A percentile compares a stretch with the other conserved stretches of the same genome.
phyloP scores from a whole-genome alignment of 805 yeast species.

The Candida dajiaensis region DNA sequence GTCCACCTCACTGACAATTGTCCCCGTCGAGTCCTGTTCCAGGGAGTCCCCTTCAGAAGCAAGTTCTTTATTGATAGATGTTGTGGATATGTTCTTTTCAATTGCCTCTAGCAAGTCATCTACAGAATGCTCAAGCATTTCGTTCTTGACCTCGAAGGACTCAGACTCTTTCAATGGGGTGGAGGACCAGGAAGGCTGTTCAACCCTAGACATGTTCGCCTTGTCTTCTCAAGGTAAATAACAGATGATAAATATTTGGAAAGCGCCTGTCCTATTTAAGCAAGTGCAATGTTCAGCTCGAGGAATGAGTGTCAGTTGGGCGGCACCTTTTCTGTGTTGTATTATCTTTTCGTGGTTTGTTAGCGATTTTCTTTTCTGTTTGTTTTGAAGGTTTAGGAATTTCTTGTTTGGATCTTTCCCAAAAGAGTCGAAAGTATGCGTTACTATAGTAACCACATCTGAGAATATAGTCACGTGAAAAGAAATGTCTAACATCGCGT shows the following conservation, averaged over 20 bases:
- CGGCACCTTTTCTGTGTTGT: not conserved
- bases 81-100: conserved; percentile 21
- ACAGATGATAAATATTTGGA: not conserved
- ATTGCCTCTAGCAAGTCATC: conserved; percentile 31
- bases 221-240: not conserved
- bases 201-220: not conserved
- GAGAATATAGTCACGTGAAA: not conserved
- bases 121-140: conserved; percentile 26
- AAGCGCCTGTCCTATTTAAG: not conserved
- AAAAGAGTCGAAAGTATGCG: not conserved
- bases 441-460: not conserved
- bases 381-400: not conserved
- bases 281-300: too few species aligned
- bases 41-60: not conserved
- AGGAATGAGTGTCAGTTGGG: not conserved
- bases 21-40: conserved; percentile 2
- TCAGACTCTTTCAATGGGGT: conserved; percentile 15
- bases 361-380: not conserved
- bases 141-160: conserved; percentile 1
- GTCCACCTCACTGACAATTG: conserved; percentile 8
- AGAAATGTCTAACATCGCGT: too few species aligned
- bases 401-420: conserved; percentile 3
- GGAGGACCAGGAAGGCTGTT: conserved; percentile 12
- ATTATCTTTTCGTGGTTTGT: not conserved
- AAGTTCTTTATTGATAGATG: conserved; percentile 9